Base-by-base conservation (phyloP, 139 green algal species). In the Chlorella sp. region DNA sequence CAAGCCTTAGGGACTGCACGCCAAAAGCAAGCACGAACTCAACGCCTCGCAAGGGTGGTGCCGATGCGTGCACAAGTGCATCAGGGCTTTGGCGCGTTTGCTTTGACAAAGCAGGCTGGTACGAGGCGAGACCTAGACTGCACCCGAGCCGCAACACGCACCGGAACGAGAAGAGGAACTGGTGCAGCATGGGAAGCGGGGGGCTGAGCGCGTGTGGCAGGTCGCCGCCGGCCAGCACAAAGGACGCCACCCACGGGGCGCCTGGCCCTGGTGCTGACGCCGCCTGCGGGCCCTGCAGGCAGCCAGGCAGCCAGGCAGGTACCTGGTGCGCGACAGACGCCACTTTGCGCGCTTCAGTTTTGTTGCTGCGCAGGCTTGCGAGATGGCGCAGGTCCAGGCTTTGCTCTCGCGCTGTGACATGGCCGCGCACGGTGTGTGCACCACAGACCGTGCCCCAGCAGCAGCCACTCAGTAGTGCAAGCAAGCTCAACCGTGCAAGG, bases 131-230 rank as follows among this genome's bases (percentile, higher is more conserved):
- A n/a, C n/a, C n/a, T n/a, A n/a, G n/a, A n/a, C n/a, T n/a, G n/a
- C n/a, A n/a, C n/a, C n/a, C n/a, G n/a, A n/a, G n/a, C n/a, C n/a
- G n/a, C n/a, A n/a, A 17, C 17, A 17, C 55, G 4, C 4, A 64
- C 55, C 55, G 22, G 55, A 31, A 64, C 14, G 55, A 64, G 55
- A 64, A 64, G 20, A 64, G 55, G 55, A 64, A 64, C 22, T 27
- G 4, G 55, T 64, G 55, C 24, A 64, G 20, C 20, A 30, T 27
- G 55, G 55, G 55, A 10, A 64, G 55, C 4, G 55, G 55, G 55
- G 55, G 55, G 55, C 55, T 64, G 14, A 64, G 55, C 24, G 24
- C 55, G 24, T 64, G 55, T 4, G 55, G 55, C 55, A 64, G 55
- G 55, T 64, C 55, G 55, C 55, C 55, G 20, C 55, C 55, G 22